These are phyloP conservation scores for Ricinus communis DNA, from an alignment of 345 rosid genomes.

Conservation along the genomic window DNA sequence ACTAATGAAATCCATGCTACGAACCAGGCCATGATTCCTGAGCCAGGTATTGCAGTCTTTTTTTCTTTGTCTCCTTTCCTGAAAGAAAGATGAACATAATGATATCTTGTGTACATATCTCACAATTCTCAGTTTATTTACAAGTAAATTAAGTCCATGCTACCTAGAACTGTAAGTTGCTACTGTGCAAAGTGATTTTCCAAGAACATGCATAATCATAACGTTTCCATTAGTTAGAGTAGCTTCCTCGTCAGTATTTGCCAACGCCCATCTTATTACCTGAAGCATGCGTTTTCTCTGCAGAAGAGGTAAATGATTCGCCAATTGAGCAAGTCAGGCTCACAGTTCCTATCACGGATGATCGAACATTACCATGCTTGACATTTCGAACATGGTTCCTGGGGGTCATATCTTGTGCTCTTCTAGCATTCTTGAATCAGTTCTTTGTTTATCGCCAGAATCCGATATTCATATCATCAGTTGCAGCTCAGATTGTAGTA, in stretches of 20 bases:
- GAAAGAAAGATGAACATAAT: no score
- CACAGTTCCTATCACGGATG: slow-evolving; percentile 45
- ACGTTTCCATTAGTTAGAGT: no score
- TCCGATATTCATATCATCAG: slow-evolving; percentile 34
- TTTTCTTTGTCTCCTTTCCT: slow-evolving; percentile 18
- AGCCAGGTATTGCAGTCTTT: slow-evolving; percentile 22
- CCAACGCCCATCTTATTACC: background rate
- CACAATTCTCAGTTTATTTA: no score
- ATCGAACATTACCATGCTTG: slow-evolving; percentile 47
- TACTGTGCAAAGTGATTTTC: no score
- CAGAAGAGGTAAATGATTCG: slow-evolving; percentile 41
- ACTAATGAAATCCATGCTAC: background rate
- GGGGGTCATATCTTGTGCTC: slow-evolving; percentile 36
- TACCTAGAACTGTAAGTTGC: no score
- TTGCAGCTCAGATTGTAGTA: slow-evolving; percentile 43
- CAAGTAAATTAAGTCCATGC: no score
- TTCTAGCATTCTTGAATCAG: slow-evolving; percentile 43
- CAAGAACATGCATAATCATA: no score
- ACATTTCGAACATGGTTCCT: slow-evolving; percentile 51
- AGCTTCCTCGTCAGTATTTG: no score
- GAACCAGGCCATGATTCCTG: background rate
- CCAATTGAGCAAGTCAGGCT: slow-evolving; percentile 51
- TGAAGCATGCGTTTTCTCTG: background rate
- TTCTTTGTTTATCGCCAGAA: slow-evolving; percentile 49
- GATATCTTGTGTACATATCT: no score